A percentile compares a stretch with the other conserved stretches of the same genome.
Evolutionary conservation across 2,329 filamentous ascomycete genomes (phyloP).

Genomic region (Trichoderma gracile): DNA sequence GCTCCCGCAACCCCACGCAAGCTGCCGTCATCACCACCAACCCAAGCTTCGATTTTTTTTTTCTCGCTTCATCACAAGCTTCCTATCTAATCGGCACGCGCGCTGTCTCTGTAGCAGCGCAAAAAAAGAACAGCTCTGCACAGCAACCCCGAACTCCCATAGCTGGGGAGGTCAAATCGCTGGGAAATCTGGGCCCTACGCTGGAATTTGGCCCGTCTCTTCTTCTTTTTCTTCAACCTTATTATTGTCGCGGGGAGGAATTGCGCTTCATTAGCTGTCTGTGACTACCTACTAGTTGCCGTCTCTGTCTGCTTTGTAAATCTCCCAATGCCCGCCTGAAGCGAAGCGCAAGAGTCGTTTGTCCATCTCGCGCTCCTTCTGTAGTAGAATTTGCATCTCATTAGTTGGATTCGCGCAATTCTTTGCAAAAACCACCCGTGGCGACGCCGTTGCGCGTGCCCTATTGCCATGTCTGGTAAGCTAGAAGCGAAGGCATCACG

Average conservation of each 20-base stretch:
- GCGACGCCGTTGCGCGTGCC: constrained; percentile 24
- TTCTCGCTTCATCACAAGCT: constrained; percentile 10
- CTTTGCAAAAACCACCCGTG: constrained; percentile 2
- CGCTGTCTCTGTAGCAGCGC: constrained; percentile 12
- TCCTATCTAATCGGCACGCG: constrained; percentile 6
- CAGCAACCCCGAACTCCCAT: constrained; percentile 33
- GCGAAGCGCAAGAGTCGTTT: constrained; percentile 19
- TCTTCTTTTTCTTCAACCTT: neutral
- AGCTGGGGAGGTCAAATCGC: constrained; percentile 37
- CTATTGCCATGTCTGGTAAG: constrained; percentile 42
- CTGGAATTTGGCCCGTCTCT: constrained; percentile 31
- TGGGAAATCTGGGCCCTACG: constrained; percentile 34
- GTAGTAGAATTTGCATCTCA: constrained; percentile 19
- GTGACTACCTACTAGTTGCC: constrained; percentile 24
- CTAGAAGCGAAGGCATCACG: neutral
- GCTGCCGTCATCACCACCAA: constrained; percentile 26
- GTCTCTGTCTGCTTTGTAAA: constrained; percentile 19
- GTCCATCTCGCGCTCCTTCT: constrained; percentile 18
- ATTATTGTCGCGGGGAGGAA: constrained; percentile 10
- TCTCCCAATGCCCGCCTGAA: constrained; percentile 21
- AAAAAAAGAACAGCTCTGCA: neutral
- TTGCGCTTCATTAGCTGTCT: constrained; percentile 19
- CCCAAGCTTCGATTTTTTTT: constrained; percentile 20
- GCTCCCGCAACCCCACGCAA: constrained; percentile 25
- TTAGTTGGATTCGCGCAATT: constrained; percentile 4